Evolutionary conservation across 2,329 filamentous ascomycete genomes (phyloP).

Genomic region (Davidsoniella australis): DNA sequence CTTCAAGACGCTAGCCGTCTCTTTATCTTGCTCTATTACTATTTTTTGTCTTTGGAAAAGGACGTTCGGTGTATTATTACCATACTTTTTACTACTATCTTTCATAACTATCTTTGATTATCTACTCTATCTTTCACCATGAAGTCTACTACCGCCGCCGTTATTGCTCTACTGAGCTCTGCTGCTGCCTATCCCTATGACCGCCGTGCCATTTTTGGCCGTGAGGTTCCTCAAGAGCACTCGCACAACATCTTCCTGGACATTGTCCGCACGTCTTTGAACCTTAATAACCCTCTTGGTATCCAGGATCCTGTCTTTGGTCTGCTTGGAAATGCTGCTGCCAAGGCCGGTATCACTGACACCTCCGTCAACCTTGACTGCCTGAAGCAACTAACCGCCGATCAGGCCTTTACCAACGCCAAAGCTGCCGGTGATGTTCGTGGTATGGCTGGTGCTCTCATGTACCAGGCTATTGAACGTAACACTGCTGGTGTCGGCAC

Average conservation of each 20-base stretch:
- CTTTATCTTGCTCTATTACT: background rate
- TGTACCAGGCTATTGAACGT: conserved; percentile 36
- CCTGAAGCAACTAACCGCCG: conserved; percentile 32
- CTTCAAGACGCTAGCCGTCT: conserved; percentile 8
- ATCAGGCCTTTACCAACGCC: conserved; percentile 43
- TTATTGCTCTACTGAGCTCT: conserved; percentile 13
- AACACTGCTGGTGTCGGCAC: conserved; percentile 29
- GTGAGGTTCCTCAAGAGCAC: conserved; percentile 39
- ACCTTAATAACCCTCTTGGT: conserved; percentile 34
- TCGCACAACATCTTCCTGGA: conserved; percentile 33
- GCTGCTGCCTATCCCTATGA: conserved; percentile 13
- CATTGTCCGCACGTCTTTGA: conserved; percentile 26
- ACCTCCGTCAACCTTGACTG: conserved; percentile 25
- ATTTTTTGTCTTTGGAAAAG: conserved; percentile 6
- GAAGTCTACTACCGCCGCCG: conserved; percentile 3
- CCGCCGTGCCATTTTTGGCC: conserved; percentile 13
- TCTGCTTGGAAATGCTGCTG: conserved; percentile 25
- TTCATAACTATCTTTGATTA: background rate
- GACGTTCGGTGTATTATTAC: background rate
- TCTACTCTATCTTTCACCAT: conserved; percentile 1
- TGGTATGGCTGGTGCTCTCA: conserved; percentile 35
- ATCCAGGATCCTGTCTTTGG: conserved; percentile 34
- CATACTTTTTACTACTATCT: background rate
- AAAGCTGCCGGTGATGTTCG: conserved; percentile 33
- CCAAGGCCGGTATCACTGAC: conserved; percentile 31